These are phyloP conservation scores for Astrothelium subdiscretum DNA, from an alignment of 495 filamentous ascomycete genomes.

Conservation along the genomic window DNA sequence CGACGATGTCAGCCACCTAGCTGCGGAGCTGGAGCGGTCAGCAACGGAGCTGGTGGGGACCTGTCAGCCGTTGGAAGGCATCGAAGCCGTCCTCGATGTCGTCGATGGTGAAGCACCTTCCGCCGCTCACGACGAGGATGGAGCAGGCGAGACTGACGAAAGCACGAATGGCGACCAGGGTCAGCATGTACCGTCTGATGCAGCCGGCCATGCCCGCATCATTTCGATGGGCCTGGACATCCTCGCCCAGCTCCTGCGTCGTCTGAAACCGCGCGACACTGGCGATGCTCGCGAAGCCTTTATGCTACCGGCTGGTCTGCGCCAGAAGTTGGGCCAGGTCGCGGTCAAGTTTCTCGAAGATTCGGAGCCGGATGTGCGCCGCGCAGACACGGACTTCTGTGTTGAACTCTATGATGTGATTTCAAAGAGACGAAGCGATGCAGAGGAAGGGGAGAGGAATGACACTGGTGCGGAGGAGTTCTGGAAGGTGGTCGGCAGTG, in stretches of 20 bases:
- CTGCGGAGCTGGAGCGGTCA: slow-evolving; percentile 46
- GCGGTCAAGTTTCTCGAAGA: slow-evolving; percentile 54
- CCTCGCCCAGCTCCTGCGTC: slow-evolving; percentile 12
- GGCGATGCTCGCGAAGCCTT: slow-evolving; percentile 20
- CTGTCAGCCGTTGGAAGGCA: slow-evolving; percentile 35
- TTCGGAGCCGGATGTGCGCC: slow-evolving; percentile 63
- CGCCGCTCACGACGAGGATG: slow-evolving; percentile 1
- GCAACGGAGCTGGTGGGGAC: slow-evolving; percentile 40
- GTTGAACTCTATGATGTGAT: slow-evolving; percentile 60
- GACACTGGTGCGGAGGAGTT: slow-evolving; percentile 18
- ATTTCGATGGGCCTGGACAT: slow-evolving; percentile 14
- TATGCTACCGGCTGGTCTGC: slow-evolving; percentile 32
- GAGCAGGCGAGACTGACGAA: not conserved
- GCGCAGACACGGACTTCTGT: slow-evolving; percentile 66
- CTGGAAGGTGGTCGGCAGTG: slow-evolving; percentile 29
- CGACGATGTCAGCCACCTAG: slow-evolving; percentile 42
- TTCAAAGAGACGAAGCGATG: slow-evolving; percentile 17
- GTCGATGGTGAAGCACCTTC: slow-evolving; percentile 24
- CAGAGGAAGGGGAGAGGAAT: slow-evolving; percentile 16
- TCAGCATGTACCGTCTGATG: not conserved
- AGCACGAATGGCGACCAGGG: not conserved
- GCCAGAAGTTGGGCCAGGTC: slow-evolving; percentile 19
- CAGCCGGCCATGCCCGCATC: not conserved
- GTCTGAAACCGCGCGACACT: slow-evolving; percentile 3
- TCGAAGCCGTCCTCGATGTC: slow-evolving; percentile 41